A percentile compares a stretch with the other conserved stretches of the same genome.
Evolutionary conservation across 2,329 filamentous ascomycete genomes (phyloP).

Genomic region (Penicillium psychrosexuale): DNA sequence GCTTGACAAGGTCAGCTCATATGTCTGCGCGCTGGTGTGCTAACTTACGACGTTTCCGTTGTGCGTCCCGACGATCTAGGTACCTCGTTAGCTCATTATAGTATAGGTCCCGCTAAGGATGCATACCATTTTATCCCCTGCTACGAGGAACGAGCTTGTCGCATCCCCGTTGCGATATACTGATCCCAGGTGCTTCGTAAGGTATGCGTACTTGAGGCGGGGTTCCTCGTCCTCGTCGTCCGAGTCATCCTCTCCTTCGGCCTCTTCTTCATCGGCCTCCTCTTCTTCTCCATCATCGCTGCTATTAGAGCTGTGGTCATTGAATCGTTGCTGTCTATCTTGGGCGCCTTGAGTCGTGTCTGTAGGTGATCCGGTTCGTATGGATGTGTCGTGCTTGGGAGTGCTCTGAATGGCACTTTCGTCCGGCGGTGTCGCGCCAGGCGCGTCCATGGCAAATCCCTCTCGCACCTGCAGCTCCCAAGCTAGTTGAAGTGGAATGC

Average conservation of each 20-base stretch:
- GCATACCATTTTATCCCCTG: conserved; percentile 92
- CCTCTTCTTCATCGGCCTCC: conserved; percentile 16
- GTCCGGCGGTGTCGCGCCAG: conserved; percentile 32
- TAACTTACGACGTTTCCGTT: conserved; percentile 86
- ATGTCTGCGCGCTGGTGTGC: neutral
- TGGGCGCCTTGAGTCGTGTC: conserved; percentile 12
- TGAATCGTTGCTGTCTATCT: conserved; percentile 14
- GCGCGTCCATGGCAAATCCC: conserved; percentile 40
- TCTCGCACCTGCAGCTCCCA: conserved; percentile 26
- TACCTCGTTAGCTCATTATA: conserved; percentile 30
- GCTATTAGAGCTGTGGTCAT: conserved; percentile 25
- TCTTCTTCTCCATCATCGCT: conserved; percentile 34
- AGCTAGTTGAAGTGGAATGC: conserved; percentile 18
- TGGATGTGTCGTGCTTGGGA: conserved; percentile 17
- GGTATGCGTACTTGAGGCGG: conserved; percentile 82
- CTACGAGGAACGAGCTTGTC: conserved; percentile 84
- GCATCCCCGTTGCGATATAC: conserved; percentile 95
- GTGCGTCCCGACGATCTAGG: conserved; percentile 84
- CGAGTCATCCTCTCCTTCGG: conserved; percentile 66
- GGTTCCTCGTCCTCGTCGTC: conserved; percentile 93
- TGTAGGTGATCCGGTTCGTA: conserved; percentile 19
- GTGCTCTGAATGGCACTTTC: conserved; percentile 22
- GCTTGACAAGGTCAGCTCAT: conserved; percentile 49
- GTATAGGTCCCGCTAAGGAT: neutral
- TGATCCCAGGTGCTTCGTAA: conserved; percentile 74